phyloP scores from a whole-genome alignment of 805 yeast species.

The Gaillardinia entomophila region DNA sequence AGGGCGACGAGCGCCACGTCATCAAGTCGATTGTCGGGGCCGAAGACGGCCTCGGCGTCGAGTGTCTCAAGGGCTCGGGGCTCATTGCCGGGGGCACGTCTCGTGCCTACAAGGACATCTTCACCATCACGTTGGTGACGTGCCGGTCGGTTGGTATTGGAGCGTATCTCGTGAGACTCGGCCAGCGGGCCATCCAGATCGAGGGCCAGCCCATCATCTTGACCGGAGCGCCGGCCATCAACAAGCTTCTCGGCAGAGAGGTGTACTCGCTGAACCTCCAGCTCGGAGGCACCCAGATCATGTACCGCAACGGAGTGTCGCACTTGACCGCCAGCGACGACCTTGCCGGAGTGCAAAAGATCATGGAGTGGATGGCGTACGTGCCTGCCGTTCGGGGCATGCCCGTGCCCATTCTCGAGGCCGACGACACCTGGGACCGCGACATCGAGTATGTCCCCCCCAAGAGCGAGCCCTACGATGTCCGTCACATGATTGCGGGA shows the following conservation, averaged over 20 bases:
- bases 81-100: slow-evolving; percentile 98
- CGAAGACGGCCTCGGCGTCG: slow-evolving; percentile 97
- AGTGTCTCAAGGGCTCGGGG: slow-evolving; percentile 97
- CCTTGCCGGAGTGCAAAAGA: slow-evolving; percentile 91
- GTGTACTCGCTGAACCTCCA: slow-evolving; percentile 96
- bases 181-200: slow-evolving; percentile 97
- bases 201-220: slow-evolving; percentile 98
- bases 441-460: slow-evolving; percentile 77
- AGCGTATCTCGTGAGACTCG: slow-evolving; percentile 95
- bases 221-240: slow-evolving; percentile 99
- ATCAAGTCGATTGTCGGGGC: slow-evolving; percentile 86
- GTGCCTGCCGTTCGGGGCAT: slow-evolving; percentile 85
- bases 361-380: slow-evolving; percentile 92
- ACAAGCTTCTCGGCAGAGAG: slow-evolving; percentile 93
- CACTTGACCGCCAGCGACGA: slow-evolving; percentile 97
- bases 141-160: slow-evolving; percentile 99
- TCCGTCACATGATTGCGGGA: slow-evolving; percentile 92
- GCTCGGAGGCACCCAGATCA: slow-evolving; percentile 98
- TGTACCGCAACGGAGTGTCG: slow-evolving; percentile 98
- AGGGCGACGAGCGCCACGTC: slow-evolving; percentile 76
- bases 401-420: slow-evolving; percentile 85
- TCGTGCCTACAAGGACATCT: slow-evolving; percentile 94
- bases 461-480: slow-evolving; percentile 74
- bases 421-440: slow-evolving; percentile 90
- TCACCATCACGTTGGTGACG: slow-evolving; percentile 97